These are phyloP conservation scores for Corchorus capsularis DNA, from an alignment of 345 rosid species.

Conservation along the genomic window DNA sequence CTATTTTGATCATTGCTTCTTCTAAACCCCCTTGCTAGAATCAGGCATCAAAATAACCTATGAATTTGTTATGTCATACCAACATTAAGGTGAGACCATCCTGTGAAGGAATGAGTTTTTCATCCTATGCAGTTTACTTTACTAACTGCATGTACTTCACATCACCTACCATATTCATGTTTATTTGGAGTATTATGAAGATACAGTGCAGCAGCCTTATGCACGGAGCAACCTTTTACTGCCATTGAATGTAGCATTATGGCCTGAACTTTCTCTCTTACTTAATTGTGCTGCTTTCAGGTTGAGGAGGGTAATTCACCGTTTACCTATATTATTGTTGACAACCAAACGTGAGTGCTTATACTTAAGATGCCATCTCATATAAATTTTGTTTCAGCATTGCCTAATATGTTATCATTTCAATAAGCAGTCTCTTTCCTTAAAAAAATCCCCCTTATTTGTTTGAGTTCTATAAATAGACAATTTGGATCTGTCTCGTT, in stretches of 20 bases:
- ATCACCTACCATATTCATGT: neutral
- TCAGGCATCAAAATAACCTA: neutral
- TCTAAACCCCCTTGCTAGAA: neutral
- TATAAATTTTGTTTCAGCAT: neutral
- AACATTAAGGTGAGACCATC: neutral
- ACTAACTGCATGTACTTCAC: neutral
- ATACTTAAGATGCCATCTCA: slow-evolving; percentile 2
- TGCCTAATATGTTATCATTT: slow-evolving; percentile 5
- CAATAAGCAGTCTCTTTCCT: neutral
- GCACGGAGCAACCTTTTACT: neutral
- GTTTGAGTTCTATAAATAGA: neutral
- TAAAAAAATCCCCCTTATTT: neutral
- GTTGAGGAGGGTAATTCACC: slow-evolving; percentile 82
- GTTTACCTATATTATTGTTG: slow-evolving; percentile 82
- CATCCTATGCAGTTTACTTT: neutral
- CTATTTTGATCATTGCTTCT: neutral
- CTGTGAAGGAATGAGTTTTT: neutral
- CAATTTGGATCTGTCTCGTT: neutral
- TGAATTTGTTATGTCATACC: neutral
- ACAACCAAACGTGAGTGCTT: slow-evolving; percentile 69
- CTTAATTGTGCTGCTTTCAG: slow-evolving; percentile 36
- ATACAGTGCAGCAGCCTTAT: neutral
- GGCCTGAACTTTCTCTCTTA: slow-evolving; percentile 1
- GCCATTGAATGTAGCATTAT: neutral
- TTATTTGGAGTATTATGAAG: neutral